Percentiles rank a stretch among this genome's conserved stretches.
phyloP scores from a whole-genome alignment of 768 basidiomycete genomes.

The Sistotremastrum niveocremeum region DNA sequence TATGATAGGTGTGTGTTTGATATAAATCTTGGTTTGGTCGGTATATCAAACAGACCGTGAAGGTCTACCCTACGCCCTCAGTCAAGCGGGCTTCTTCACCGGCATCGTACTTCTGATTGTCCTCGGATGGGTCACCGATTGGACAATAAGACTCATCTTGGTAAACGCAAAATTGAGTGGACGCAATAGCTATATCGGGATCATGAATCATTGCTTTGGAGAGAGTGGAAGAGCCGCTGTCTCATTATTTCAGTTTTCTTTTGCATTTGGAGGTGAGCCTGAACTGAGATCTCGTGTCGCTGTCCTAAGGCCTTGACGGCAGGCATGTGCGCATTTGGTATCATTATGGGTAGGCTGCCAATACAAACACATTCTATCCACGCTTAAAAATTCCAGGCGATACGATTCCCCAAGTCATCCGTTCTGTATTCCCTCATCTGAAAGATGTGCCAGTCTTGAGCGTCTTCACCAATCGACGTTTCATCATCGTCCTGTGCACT shows the following conservation, averaged over 20 bases:
- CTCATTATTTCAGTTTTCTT: constrained; percentile 94
- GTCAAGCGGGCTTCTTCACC: constrained; percentile 86
- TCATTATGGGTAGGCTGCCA: constrained; percentile 56
- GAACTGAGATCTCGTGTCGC: not conserved
- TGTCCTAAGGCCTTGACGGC: constrained; percentile 2
- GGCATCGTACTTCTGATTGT: constrained; percentile 73
- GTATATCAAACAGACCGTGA: not conserved
- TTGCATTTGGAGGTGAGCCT: constrained; percentile 83
- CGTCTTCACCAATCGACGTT: constrained; percentile 72
- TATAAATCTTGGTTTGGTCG: not conserved
- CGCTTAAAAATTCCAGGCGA: constrained; percentile 41
- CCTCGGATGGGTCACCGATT: constrained; percentile 80
- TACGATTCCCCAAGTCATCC: constrained; percentile 90
- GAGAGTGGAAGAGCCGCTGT: constrained; percentile 83
- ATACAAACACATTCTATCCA: not conserved
- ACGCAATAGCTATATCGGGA: constrained; percentile 80
- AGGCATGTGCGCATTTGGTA: constrained; percentile 98
- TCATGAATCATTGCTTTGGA: constrained; percentile 92
- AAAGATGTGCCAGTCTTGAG: constrained; percentile 56
- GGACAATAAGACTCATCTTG: constrained; percentile 96
- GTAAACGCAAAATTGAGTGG: constrained; percentile 94
- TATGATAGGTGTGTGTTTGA: constrained; percentile 47
- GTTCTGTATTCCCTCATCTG: constrained; percentile 62
- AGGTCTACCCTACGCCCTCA: constrained; percentile 90
- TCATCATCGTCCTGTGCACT: constrained; percentile 82